Evolutionary conservation across 306 rosid species (phyloP).

Genomic region (Morella rubra): DNA sequence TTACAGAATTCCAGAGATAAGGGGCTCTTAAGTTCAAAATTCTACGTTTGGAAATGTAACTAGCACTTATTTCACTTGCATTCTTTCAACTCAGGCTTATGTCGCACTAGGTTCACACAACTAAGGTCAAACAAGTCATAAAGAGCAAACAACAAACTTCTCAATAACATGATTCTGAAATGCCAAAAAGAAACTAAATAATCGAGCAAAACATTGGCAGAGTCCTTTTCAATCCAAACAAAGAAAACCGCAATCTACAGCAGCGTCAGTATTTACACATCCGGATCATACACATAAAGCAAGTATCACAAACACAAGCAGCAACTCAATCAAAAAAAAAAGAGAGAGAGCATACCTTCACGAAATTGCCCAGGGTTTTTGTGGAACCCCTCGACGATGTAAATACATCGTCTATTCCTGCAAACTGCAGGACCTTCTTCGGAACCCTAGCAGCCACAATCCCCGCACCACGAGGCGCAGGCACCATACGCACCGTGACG

Average conservation of each 20-base stretch:
- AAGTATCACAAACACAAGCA: background rate
- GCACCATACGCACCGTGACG: slow-evolving; percentile 61
- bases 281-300: background rate
- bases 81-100: background rate
- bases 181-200: no score
- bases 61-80: background rate
- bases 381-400: slow-evolving; percentile 68
- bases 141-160: no score
- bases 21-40: no score
- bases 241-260: background rate
- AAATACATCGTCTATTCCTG: slow-evolving; percentile 68
- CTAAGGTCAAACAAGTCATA: background rate
- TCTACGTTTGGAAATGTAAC: no score
- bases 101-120: background rate
- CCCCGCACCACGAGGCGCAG: slow-evolving; percentile 71
- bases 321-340: background rate
- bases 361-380: slow-evolving; percentile 73
- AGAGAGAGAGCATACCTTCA: slow-evolving; percentile 51
- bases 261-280: background rate
- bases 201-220: no score
- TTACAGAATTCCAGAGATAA: no score
- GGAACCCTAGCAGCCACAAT: slow-evolving; percentile 74
- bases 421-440: slow-evolving; percentile 67
- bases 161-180: no score
- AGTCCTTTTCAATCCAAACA: background rate